Conservation (phyloP, 257 asterid genomes). For the Orobanche coerulescens region DNA sequence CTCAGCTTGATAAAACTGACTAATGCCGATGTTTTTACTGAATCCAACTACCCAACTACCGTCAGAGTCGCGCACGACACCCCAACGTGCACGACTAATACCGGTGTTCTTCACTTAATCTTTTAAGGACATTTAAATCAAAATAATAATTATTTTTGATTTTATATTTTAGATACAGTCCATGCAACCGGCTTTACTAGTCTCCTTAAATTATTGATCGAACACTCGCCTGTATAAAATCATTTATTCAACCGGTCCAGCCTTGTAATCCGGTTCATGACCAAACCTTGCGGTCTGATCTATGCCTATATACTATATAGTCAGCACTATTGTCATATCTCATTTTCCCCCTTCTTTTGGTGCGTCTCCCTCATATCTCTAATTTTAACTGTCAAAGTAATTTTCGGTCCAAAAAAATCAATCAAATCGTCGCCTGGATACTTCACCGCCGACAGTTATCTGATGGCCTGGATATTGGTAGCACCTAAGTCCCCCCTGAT, state of each 20-base stretch:
- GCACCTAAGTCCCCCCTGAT: neutral
- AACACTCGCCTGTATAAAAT: neutral
- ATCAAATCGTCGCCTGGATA: conserved; percentile 16
- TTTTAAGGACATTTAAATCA: too few species aligned
- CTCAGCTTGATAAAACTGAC: too few species aligned
- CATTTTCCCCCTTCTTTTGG: neutral
- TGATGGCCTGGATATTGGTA: conserved; percentile 18
- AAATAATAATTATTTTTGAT: too few species aligned
- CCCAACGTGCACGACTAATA: too few species aligned
- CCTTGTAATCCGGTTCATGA: neutral
- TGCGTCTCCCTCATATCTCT: neutral
- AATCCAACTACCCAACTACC: too few species aligned
- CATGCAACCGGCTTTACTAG: too few species aligned
- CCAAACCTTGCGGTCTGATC: neutral
- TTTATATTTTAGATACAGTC: too few species aligned
- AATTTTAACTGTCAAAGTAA: neutral
- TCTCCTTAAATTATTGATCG: too few species aligned
- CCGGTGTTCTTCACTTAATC: too few species aligned
- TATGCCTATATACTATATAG: neutral
- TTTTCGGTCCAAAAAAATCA: neutral
- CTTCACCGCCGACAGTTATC: conserved; percentile 14
- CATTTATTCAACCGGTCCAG: neutral
- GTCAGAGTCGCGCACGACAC: too few species aligned
- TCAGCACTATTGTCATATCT: neutral
- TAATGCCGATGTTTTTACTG: too few species aligned